These are phyloP conservation scores for Psilocybe tampanensis DNA, from an alignment of 768 basidiomycete species.

Conservation along the genomic window DNA sequence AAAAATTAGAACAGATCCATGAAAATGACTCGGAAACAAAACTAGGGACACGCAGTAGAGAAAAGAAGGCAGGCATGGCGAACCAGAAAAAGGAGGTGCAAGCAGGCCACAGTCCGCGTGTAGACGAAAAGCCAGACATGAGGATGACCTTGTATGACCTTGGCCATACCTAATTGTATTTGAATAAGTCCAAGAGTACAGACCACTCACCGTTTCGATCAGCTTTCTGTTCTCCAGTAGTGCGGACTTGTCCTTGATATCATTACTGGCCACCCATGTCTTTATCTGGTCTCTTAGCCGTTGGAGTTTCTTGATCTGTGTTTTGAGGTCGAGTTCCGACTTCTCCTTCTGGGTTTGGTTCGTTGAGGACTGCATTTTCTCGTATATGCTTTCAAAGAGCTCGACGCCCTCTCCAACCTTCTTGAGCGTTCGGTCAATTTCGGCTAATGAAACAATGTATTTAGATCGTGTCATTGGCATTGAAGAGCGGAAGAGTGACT, in stretches of 20 bases:
- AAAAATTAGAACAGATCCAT: slow-evolving; percentile 25
- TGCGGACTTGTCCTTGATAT: slow-evolving; percentile 97
- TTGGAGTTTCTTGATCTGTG: slow-evolving; percentile 99
- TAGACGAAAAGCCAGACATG: slow-evolving; percentile 12
- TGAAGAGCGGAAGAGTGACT: slow-evolving; percentile 16
- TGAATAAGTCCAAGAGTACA: slow-evolving; percentile 16
- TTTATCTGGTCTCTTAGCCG: slow-evolving; percentile 99
- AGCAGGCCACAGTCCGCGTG: slow-evolving; percentile 16
- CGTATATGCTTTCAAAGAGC: slow-evolving; percentile 93
- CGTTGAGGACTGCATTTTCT: slow-evolving; percentile 95
- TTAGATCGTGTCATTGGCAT: slow-evolving; percentile 5
- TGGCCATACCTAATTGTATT: neutral
- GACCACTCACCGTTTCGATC: slow-evolving; percentile 87
- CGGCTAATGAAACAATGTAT: slow-evolving; percentile 55
- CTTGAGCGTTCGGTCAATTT: slow-evolving; percentile 98
- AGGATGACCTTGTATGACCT: slow-evolving; percentile 12
- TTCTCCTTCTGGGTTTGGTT: slow-evolving; percentile 75
- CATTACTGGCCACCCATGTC: slow-evolving; percentile 96
- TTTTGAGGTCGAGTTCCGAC: slow-evolving; percentile 55
- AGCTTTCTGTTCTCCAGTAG: slow-evolving; percentile 92
- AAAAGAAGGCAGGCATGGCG: slow-evolving; percentile 20
- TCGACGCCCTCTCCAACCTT: slow-evolving; percentile 96
- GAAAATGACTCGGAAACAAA: slow-evolving; percentile 26
- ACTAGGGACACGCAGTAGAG: slow-evolving; percentile 23
- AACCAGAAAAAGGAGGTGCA: slow-evolving; percentile 15